Evolutionary conservation across 2,329 filamentous ascomycete genomes (phyloP).

Genomic region (Penicillium frequentans): DNA sequence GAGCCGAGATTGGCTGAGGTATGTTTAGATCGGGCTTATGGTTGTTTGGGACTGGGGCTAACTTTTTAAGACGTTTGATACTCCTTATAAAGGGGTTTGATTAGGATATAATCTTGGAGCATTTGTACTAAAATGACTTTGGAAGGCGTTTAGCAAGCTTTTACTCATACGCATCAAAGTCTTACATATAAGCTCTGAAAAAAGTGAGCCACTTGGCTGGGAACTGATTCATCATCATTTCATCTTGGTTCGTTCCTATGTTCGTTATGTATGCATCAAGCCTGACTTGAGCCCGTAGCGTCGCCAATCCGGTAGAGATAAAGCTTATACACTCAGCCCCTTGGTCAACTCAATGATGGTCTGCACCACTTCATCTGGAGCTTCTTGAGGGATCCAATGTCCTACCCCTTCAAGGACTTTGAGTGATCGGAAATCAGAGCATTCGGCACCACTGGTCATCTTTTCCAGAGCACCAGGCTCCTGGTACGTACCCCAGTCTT

Average conservation of each 20-base stretch:
- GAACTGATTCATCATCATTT: neutral
- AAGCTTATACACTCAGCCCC: neutral
- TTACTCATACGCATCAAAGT: too few relatives aligned
- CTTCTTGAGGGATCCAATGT: slow-evolving; percentile 71
- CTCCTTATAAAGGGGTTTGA: neutral
- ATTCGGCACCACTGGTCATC: slow-evolving; percentile 49
- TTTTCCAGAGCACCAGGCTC: slow-evolving; percentile 63
- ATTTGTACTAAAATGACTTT: too few relatives aligned
- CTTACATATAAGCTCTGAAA: neutral
- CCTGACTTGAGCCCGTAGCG: neutral
- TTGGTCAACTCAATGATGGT: slow-evolving; percentile 15
- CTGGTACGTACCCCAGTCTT: slow-evolving; percentile 70
- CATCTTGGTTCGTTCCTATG: neutral
- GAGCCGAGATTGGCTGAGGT: neutral
- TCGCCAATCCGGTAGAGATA: neutral
- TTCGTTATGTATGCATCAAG: neutral
- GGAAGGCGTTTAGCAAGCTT: too few relatives aligned
- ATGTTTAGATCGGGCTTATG: neutral
- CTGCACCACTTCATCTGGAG: slow-evolving; percentile 53
- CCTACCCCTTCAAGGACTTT: slow-evolving; percentile 61
- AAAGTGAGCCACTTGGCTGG: too few relatives aligned
- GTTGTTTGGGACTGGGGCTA: neutral
- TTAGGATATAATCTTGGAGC: neutral
- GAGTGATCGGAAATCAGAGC: slow-evolving; percentile 54
- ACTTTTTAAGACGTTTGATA: neutral